phyloP scores from a whole-genome alignment of 257 asterid species.

The Lycium ferocissimum region DNA sequence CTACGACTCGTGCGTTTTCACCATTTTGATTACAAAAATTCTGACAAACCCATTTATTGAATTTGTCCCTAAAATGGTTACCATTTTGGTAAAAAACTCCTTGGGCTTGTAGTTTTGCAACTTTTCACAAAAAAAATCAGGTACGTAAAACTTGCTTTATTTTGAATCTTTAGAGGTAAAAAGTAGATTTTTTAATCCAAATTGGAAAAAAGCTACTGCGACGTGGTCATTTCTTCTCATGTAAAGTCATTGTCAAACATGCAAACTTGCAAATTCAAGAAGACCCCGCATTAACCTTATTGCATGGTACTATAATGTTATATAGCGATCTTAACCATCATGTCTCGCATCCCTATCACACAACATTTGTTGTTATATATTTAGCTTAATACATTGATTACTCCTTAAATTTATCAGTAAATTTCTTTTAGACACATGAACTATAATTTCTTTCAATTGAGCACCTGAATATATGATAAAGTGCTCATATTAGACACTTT shows the following conservation, averaged over 20 bases:
- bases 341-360: background rate
- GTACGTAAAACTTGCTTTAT: background rate
- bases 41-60: too few relatives aligned
- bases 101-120: background rate
- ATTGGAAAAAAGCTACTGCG: background rate
- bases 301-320: background rate
- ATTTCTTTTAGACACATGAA: background rate
- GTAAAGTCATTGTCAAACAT: slow-evolving; percentile 22
- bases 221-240: background rate
- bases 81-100: too few relatives aligned
- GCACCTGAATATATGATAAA: background rate
- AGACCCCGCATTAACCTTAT: background rate
- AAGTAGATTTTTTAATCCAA: background rate
- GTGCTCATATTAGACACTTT: background rate
- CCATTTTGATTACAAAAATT: too few relatives aligned
- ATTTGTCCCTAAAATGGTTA: too few relatives aligned
- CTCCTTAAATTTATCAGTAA: background rate
- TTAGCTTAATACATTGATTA: too few relatives aligned
- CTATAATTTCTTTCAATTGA: background rate
- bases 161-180: background rate
- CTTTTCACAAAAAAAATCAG: background rate
- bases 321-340: background rate
- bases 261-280: background rate
- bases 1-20: too few relatives aligned
- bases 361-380: background rate